These are phyloP conservation scores for Ceratocystis papillata DNA, from an alignment of 2,329 filamentous ascomycete species.

Conservation along the genomic window DNA sequence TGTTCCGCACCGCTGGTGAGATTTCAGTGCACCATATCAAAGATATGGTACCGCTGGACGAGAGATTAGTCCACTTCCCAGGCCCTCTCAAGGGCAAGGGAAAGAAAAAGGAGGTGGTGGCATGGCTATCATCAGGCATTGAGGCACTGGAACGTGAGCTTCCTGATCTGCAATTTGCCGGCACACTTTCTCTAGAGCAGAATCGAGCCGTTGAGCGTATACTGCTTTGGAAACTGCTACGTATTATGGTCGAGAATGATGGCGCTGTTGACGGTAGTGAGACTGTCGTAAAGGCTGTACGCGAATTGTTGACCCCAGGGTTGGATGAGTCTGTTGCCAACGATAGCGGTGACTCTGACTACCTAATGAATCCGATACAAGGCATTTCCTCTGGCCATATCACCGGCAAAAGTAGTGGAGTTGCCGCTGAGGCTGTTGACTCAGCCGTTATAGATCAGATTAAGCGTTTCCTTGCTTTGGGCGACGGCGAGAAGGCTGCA, in stretches of 20 bases:
- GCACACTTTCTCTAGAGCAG: conserved; percentile 46
- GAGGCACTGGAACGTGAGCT: conserved; percentile 55
- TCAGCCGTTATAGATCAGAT: conserved; percentile 58
- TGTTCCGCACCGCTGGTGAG: conserved; percentile 72
- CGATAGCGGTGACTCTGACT: conserved; percentile 4
- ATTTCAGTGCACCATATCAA: conserved; percentile 68
- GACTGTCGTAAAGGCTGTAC: conserved; percentile 61
- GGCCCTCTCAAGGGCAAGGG: conserved; percentile 79
- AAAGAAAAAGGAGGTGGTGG: conserved; percentile 86
- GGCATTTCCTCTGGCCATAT: background rate
- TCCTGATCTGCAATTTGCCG: conserved; percentile 41
- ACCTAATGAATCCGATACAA: conserved; percentile 13
- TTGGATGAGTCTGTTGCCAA: conserved; percentile 16
- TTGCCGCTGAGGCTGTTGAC: conserved; percentile 56
- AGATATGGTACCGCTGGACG: conserved; percentile 58
- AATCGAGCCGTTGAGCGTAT: conserved; percentile 70
- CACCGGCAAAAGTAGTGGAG: conserved; percentile 31
- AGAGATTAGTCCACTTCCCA: conserved; percentile 70
- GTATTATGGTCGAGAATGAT: conserved; percentile 74
- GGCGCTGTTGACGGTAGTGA: conserved; percentile 65
- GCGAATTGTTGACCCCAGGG: conserved; percentile 58
- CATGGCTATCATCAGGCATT: conserved; percentile 72
- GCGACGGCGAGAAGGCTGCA: conserved; percentile 80
- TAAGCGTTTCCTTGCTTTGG: conserved; percentile 60
- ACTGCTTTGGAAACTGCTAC: conserved; percentile 77